Conservation (phyloP, 495 filamentous ascomycete species). For the Penicillium simplicissimum region DNA sequence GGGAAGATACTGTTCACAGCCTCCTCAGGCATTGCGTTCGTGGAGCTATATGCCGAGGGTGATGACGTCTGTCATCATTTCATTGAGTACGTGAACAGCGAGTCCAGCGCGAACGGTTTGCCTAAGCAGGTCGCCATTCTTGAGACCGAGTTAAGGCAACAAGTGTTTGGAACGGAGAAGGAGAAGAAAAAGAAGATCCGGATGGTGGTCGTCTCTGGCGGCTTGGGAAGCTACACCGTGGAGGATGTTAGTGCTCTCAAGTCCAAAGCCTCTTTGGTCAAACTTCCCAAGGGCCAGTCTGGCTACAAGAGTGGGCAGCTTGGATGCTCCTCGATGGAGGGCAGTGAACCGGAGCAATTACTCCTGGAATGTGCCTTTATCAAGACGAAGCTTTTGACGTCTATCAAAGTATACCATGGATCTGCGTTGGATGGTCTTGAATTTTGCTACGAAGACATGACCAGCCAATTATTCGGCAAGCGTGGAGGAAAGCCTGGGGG, state of each 20-base stretch:
- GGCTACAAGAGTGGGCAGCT: slow-evolving; percentile 78
- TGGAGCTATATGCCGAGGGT: slow-evolving; percentile 77
- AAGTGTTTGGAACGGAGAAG: slow-evolving; percentile 61
- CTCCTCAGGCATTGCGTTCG: slow-evolving; percentile 73
- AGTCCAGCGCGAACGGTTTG: slow-evolving; percentile 57
- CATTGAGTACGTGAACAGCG: slow-evolving; percentile 72
- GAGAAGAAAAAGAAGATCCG: slow-evolving; percentile 70
- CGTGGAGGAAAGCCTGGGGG: slow-evolving; percentile 72
- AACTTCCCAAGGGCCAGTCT: slow-evolving; percentile 68
- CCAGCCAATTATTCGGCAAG: slow-evolving; percentile 87
- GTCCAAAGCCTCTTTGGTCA: slow-evolving; percentile 70
- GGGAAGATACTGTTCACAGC: slow-evolving; percentile 80
- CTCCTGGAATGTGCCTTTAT: slow-evolving; percentile 69
- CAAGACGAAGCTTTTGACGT: slow-evolving; percentile 71
- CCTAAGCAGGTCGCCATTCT: slow-evolving; percentile 71
- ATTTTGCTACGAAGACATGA: slow-evolving; percentile 88
- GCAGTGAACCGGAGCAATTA: slow-evolving; percentile 70
- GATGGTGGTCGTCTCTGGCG: slow-evolving; percentile 71
- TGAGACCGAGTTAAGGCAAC: slow-evolving; percentile 71
- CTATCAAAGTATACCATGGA: slow-evolving; percentile 77
- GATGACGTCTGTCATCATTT: slow-evolving; percentile 74
- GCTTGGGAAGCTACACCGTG: slow-evolving; percentile 69
- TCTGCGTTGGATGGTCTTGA: slow-evolving; percentile 81
- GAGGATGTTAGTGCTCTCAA: slow-evolving; percentile 68
- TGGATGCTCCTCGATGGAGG: slow-evolving; percentile 71